Conservation (phyloP, 345 rosid species). For the Moricandia arvensis region DNA sequence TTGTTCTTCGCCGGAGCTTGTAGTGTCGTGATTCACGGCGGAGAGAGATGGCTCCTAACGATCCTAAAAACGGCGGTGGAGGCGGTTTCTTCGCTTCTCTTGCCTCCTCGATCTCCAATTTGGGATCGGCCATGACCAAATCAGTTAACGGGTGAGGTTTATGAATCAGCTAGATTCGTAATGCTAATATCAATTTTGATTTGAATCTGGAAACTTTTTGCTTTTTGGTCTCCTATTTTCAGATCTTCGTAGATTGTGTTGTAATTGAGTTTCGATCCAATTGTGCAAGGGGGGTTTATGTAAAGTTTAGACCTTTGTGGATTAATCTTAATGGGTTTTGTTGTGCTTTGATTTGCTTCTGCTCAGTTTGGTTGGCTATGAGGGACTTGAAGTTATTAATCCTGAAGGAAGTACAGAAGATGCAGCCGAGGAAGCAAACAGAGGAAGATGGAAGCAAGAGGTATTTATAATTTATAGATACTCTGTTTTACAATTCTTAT, state of each 20-base stretch:
- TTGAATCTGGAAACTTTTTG: background rate
- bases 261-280: background rate
- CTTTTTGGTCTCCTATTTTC: background rate
- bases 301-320: conserved; percentile 20
- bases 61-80: conserved; percentile 49
- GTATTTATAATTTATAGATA: conserved; percentile 29
- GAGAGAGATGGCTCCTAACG: conserved; percentile 64
- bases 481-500: background rate
- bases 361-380: conserved; percentile 75
- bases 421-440: conserved; percentile 90
- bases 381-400: conserved; percentile 90
- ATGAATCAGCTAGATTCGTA: conserved; percentile 29
- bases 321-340: background rate
- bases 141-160: conserved; percentile 82
- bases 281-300: background rate
- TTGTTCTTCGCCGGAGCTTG: conserved; percentile 16
- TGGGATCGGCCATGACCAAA: conserved; percentile 78
- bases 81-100: conserved; percentile 79
- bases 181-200: background rate
- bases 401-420: conserved; percentile 98
- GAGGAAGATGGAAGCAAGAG: conserved; percentile 97
- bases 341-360: conserved; percentile 3
- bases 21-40: background rate
- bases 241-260: background rate
- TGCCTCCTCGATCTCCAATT: conserved; percentile 67